Base-by-base conservation (phyloP, 2,329 filamentous ascomycete species). In the Sporothrix brasiliensis region DNA sequence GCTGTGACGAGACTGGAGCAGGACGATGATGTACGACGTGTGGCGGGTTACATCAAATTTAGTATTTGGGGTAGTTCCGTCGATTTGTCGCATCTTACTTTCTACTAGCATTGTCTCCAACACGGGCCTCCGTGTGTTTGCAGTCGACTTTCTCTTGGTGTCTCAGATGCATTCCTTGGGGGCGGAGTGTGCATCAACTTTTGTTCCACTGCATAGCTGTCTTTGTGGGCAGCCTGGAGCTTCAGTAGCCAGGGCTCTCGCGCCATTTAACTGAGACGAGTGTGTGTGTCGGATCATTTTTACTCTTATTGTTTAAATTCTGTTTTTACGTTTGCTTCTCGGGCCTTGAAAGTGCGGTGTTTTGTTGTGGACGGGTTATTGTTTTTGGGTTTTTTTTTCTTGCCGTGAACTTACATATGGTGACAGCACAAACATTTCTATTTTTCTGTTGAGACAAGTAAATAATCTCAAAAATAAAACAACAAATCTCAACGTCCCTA, bases 31-130 rank as follows among this genome's bases (percentile, higher is more conserved):
- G 34, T 34, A 34, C 34, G 34, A 34, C 34, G 34, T 34, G 34
- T 9, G 34, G 7, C 34, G 7, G 34, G 34, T 30, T 30, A 30
- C 34, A 41, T 21, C 30, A 21, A 34, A 34, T 34, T 60, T 30
- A 44, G 49, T 47, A 63, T 63, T 61, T 63, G 58, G 39, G 56
- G 39, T 63, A 63, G 58, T 63, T 63, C 58, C 58, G 58, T 63
- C 41, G 39, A 41, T n/a, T 1, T 3, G 19, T 19, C 30, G 60
- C 44, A n/a, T 50, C 21, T 49, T 65, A 50, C 50, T 41, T 30
- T 7, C 30, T 14, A 11, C 39, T n/a, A 34, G 6, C 39, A 14
- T 50, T 65, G 61, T 65, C 60, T 50, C 44, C 7, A 30, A 50
- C 34, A 34, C 34, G 34, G 34, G 6, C 34, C 34, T 34, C 34